Conservation (phyloP, 1,139 yeast genomes). For the Yamadazyma epiphylla region DNA sequence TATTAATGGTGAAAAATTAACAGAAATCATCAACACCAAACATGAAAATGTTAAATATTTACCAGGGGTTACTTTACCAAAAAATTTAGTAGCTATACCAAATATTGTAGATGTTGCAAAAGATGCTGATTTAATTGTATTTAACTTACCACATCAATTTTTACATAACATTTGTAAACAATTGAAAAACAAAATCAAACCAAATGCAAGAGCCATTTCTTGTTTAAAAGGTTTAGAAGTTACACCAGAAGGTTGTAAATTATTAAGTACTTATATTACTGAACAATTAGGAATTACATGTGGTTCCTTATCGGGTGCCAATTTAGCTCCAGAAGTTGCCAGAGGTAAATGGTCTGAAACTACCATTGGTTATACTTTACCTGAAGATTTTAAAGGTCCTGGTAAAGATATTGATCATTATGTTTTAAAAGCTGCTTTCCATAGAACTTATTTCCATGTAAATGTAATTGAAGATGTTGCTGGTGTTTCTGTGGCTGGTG, state of each 20-base stretch:
- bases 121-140: constrained; percentile 44
- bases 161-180: constrained; percentile 35
- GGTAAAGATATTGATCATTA: constrained; percentile 41
- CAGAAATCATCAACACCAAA: constrained; percentile 40
- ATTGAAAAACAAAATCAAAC: constrained; percentile 38
- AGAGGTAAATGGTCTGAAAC: constrained; percentile 48
- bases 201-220: constrained; percentile 40
- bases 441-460: constrained; percentile 47
- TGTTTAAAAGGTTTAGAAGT: constrained; percentile 50
- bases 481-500: constrained; percentile 50
- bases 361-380: constrained; percentile 42
- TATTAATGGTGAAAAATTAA: constrained; percentile 39
- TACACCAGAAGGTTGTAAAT: constrained; percentile 40
- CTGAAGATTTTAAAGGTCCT: constrained; percentile 36
- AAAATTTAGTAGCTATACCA: constrained; percentile 40
- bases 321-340: constrained; percentile 48
- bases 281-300: constrained; percentile 42
- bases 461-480: constrained; percentile 46
- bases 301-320: constrained; percentile 49
- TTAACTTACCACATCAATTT: constrained; percentile 49
- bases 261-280: constrained; percentile 40
- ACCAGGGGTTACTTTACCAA: constrained; percentile 42
- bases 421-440: constrained; percentile 43
- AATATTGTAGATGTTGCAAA: constrained; percentile 34
- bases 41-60: constrained; percentile 46